Conservation (phyloP, 805 yeast genomes). For the Yamadazyma paraphyllophila region DNA sequence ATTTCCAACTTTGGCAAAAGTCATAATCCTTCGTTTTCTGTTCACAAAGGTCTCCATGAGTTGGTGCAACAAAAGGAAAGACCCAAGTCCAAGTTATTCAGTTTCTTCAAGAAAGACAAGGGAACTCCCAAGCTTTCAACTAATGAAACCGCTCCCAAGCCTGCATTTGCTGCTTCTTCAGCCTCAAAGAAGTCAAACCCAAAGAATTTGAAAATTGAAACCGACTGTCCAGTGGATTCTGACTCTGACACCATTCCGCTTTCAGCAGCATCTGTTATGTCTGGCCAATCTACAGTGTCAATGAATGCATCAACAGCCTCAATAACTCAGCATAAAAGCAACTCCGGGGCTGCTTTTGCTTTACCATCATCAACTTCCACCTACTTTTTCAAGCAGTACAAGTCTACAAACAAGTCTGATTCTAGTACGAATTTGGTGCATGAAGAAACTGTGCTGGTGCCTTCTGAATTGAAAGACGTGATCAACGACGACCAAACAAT, state of each 20-base stretch:
- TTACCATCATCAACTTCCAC: slow-evolving; percentile 43
- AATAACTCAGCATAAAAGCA: slow-evolving; percentile 14
- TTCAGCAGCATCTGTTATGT: slow-evolving; percentile 14
- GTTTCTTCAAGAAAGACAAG: slow-evolving; percentile 28
- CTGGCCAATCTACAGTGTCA: slow-evolving; percentile 15
- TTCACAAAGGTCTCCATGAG: slow-evolving; percentile 13
- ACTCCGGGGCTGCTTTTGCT: slow-evolving; percentile 37
- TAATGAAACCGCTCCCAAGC: neutral
- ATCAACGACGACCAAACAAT: slow-evolving; percentile 38
- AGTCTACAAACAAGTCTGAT: slow-evolving; percentile 8
- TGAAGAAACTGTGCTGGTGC: slow-evolving; percentile 27
- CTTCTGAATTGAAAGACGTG: slow-evolving; percentile 33
- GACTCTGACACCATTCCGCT: slow-evolving; percentile 17
- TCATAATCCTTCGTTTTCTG: slow-evolving; percentile 36
- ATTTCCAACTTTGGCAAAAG: slow-evolving; percentile 38
- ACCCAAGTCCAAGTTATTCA: slow-evolving; percentile 32
- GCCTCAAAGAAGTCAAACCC: slow-evolving; percentile 6
- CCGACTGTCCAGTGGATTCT: slow-evolving; percentile 9
- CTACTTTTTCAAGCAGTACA: slow-evolving; percentile 36
- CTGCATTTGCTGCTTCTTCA: neutral
- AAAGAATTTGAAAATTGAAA: slow-evolving; percentile 15
- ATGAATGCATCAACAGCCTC: slow-evolving; percentile 7
- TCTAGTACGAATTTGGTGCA: slow-evolving; percentile 8
- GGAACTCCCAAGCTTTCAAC: slow-evolving; percentile 2
- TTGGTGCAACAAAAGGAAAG: slow-evolving; percentile 11